phyloP scores from a whole-genome alignment of 169 alveolate species.

The Eimeria acervulina region DNA sequence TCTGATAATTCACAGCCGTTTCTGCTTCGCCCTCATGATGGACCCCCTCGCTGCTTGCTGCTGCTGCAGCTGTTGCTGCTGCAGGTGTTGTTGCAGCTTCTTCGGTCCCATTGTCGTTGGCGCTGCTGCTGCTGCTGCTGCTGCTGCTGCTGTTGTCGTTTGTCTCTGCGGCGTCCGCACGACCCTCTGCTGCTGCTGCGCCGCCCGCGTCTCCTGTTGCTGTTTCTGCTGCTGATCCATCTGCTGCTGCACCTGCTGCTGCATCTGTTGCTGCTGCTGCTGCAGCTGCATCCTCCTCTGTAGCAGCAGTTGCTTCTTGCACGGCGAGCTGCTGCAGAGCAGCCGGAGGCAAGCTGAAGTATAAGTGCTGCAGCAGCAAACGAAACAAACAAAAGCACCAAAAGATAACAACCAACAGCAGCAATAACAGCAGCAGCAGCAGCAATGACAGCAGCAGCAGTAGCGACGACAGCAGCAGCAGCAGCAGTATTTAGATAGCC shows the following conservation, averaged over 20 bases:
- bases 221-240: not conserved
- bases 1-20: not conserved
- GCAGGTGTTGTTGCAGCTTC: not conserved
- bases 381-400: not conserved
- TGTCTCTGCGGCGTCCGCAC: not conserved
- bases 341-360: constrained; percentile 17
- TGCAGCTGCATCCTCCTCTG: not conserved
- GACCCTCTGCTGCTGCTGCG: no score
- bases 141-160: not conserved
- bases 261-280: not conserved
- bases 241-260: constrained; percentile 11
- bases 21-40: constrained; percentile 11
- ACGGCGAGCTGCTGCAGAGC: constrained; percentile 16
- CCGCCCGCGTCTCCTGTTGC: not conserved
- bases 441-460: constrained; percentile 26
- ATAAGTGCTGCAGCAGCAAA: constrained; percentile 43
- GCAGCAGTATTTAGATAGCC: not conserved
- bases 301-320: not conserved
- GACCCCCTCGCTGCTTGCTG: not conserved
- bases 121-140: constrained; percentile 24
- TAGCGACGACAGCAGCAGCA: constrained; percentile 10
- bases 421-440: constrained; percentile 45
- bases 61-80: constrained; percentile 15
- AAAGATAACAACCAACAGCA: not conserved
- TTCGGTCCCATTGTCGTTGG: not conserved